Evolutionary conservation across 2,329 filamentous ascomycete species (phyloP), one percentile per base, ranked within the genome.

Genomic region (Clarireedia homoeocarpa): DNA sequence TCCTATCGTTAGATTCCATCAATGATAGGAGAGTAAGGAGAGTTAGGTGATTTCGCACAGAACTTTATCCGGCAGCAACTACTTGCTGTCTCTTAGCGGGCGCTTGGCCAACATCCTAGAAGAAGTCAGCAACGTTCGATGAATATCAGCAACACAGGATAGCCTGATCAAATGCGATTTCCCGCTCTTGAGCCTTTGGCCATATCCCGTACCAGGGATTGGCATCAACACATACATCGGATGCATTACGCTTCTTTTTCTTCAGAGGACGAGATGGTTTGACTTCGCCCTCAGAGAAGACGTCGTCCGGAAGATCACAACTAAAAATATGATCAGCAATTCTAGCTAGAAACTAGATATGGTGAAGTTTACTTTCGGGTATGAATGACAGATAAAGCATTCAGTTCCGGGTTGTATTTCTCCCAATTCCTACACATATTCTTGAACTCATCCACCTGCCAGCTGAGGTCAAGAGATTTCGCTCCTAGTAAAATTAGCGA

Each of bases 371-470:
- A 96, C 91, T 87, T 95, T 72, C 89, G 86, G 50, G 91, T 85
- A 68, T 96, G 63, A 44, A 61, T 63, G 34, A 97, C 84, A 53
- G 85, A 84, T 51, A 99, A 75, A 44, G 85, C 89, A 68, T 91
- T 89, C 51, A 89, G 73, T n/a, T 88, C 82, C 12, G 80, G 74
- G 61, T 92, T 78, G 71, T 88, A 95, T 56, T 86, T 84, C 47
- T 86, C 77, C 83, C 89, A 94, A 40, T 78, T 78, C 39, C 77
- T 85, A 71, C 91, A 95, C 52, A 86, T 80, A n/a, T 81, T 78
- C 74, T 91, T 95, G 76, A 96, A 99, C 55, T 90, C 84, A 53
- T 87, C 81, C 27, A 95, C 91, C 64, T 94, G 86, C 65, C 82
- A 86, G 20, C 91, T 88, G 24, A 92, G 81, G 70, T 92, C 88